phyloP scores from a whole-genome alignment of 2,329 filamentous ascomycete genomes.

The Arthrobotrys conoides region DNA sequence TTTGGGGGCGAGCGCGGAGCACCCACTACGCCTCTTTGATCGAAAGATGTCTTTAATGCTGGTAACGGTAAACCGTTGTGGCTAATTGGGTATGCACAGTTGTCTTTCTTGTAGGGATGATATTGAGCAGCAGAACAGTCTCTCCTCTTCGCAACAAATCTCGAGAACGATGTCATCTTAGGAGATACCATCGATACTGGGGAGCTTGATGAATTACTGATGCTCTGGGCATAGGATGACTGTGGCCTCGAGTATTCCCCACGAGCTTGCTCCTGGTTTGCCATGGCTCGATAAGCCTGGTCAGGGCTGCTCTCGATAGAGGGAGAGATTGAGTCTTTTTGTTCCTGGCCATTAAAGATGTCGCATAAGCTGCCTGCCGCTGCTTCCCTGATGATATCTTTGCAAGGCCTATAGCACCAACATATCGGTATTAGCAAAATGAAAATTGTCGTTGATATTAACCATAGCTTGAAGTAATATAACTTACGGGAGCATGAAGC shows the following conservation, averaged over 20 bases:
- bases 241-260: conserved; percentile 55
- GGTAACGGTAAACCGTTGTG: conserved; percentile 39
- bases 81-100: conserved; percentile 26
- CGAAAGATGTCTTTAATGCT: conserved; percentile 50
- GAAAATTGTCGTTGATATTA: neutral
- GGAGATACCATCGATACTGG: conserved; percentile 52
- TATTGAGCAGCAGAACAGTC: conserved; percentile 46
- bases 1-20: conserved; percentile 52
- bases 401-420: conserved; percentile 45
- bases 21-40: conserved; percentile 26
- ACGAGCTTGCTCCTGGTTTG: conserved; percentile 41
- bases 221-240: conserved; percentile 52
- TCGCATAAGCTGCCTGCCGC: conserved; percentile 44
- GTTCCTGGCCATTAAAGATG: conserved; percentile 51
- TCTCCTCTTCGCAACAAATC: conserved; percentile 39
- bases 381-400: conserved; percentile 58
- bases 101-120: conserved; percentile 59
- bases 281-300: conserved; percentile 30
- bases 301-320: conserved; percentile 42
- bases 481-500: conserved; percentile 56
- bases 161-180: conserved; percentile 50
- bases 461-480: neutral
- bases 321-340: conserved; percentile 27
- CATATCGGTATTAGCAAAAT: neutral
- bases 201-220: conserved; percentile 56